phyloP scores from a whole-genome alignment of 345 rosid genomes.

The Populus pruinosa region DNA sequence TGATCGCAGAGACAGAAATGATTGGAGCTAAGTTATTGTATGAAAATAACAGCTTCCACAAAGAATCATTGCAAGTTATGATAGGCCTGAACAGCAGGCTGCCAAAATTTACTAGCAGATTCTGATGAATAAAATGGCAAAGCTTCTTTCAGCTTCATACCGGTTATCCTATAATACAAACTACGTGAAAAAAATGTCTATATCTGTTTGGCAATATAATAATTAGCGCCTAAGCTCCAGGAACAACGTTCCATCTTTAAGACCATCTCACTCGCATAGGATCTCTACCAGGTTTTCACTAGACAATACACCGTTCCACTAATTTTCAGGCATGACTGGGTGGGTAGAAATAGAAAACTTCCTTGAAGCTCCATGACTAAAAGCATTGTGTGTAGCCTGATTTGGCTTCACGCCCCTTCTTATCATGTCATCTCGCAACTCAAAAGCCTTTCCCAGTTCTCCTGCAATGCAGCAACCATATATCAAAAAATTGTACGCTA shows the following conservation, averaged over 20 bases:
- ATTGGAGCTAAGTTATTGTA: background rate
- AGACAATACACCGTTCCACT: background rate
- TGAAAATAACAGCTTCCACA: background rate
- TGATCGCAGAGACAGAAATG: background rate
- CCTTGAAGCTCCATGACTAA: constrained; percentile 12
- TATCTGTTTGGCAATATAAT: too few species aligned
- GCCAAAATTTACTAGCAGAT: background rate
- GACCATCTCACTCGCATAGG: background rate
- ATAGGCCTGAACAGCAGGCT: background rate
- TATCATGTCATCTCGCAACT: constrained; percentile 66
- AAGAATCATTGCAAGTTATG: background rate
- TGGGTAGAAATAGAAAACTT: background rate
- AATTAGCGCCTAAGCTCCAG: too few species aligned
- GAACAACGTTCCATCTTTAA: too few species aligned
- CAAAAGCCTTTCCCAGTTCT: constrained; percentile 51
- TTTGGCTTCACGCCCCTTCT: constrained; percentile 50
- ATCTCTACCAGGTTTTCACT: background rate
- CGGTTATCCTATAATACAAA: too few species aligned
- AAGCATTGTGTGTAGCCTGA: constrained; percentile 13
- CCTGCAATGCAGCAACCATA: constrained; percentile 66
- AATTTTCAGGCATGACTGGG: constrained; percentile 4
- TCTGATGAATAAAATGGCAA: background rate
- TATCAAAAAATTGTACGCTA: constrained; percentile 68
- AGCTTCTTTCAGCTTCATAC: background rate
- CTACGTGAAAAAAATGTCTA: background rate